Base-by-base conservation (phyloP, 1,139 yeast species). In the Candida sanyaensis region DNA sequence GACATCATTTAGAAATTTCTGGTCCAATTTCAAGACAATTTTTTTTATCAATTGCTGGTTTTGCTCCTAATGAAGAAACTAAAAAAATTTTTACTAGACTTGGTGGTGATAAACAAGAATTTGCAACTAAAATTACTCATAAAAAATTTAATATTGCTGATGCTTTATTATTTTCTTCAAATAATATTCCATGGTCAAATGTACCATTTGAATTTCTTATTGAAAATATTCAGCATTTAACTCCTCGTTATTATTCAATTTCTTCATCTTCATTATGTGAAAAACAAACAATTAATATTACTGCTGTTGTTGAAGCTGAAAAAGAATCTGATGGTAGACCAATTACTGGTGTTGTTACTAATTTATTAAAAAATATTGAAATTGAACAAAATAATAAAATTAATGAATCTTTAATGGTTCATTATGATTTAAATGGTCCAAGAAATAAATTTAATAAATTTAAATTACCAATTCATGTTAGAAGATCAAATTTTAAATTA, bases 211-310 rank as follows among this genome's bases (percentile, higher is more conserved):
- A 84, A 50, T 89, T 91, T 62, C 70, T 93, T 45, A 76, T 92
- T 58, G 99, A 93, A 71, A 79, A 86, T 38, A 69, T 93, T 52
- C 82, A 91, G 46, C 90, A 84, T 60, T 74, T 93, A 59, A 95
- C 88, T 64, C 97, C 98, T 41, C 92, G 99, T 69, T 93, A 91
- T 71, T 93, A 93, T 69, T 93, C 99, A 23, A 93, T 93, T 58
- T 92, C 98, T 4, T 92, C 98, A 1, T 90, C 97, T 9, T 85
- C 96, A 2, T 69, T 84, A 50, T 78, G 84, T 49, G 95, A 89
- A 61, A 90, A 91, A 66, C 79, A 84, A 48, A 76, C 78, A 13
- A 79, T 93, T 52, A 90, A 85, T 59, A 78, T 92, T 51, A 93
- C 99, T 27, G 97, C 97, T 2, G 96, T 92, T 47, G 98, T 95